Conservation (phyloP, 2,329 filamentous ascomycete species). For the Hymenoscyphus occultus region DNA sequence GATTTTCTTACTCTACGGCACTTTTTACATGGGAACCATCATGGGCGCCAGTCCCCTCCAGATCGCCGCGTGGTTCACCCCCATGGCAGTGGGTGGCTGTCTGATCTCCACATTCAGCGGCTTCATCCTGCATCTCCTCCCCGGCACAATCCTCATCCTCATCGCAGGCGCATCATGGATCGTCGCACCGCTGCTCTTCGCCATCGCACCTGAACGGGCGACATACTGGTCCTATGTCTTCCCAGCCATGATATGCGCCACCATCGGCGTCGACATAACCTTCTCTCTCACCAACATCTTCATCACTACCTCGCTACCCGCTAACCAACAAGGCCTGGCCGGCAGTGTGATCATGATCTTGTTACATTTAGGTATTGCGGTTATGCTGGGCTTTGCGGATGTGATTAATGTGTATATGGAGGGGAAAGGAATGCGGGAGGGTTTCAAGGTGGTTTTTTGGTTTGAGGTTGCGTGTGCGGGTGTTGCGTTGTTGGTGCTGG, state of each 20-base stretch:
- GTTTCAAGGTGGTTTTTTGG: constrained; percentile 67
- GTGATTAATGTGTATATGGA: constrained; percentile 50
- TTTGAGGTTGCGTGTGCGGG: constrained; percentile 56
- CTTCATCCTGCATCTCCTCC: constrained; percentile 52
- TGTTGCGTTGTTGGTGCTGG: constrained; percentile 49
- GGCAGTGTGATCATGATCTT: constrained; percentile 70
- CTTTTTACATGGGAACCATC: constrained; percentile 57
- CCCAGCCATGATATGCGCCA: constrained; percentile 65
- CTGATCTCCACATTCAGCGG: constrained; percentile 61
- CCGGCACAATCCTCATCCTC: constrained; percentile 51
- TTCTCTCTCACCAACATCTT: constrained; percentile 76
- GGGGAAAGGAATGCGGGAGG: constrained; percentile 39
- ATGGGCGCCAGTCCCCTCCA: constrained; percentile 53
- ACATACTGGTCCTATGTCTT: constrained; percentile 69
- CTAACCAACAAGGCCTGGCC: constrained; percentile 65
- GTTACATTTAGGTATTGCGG: constrained; percentile 68
- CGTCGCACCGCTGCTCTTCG: constrained; percentile 51
- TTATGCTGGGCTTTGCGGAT: constrained; percentile 70
- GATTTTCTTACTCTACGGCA: constrained; percentile 67
- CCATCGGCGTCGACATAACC: constrained; percentile 71
- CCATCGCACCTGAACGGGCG: constrained; percentile 44
- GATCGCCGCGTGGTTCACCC: constrained; percentile 59
- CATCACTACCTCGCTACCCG: constrained; percentile 69
- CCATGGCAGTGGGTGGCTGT: constrained; percentile 65
- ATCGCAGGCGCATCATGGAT: constrained; percentile 52